These are phyloP conservation scores for Adansonia gregorii DNA, from an alignment of 441 rosid genomes.

Conservation along the genomic window DNA sequence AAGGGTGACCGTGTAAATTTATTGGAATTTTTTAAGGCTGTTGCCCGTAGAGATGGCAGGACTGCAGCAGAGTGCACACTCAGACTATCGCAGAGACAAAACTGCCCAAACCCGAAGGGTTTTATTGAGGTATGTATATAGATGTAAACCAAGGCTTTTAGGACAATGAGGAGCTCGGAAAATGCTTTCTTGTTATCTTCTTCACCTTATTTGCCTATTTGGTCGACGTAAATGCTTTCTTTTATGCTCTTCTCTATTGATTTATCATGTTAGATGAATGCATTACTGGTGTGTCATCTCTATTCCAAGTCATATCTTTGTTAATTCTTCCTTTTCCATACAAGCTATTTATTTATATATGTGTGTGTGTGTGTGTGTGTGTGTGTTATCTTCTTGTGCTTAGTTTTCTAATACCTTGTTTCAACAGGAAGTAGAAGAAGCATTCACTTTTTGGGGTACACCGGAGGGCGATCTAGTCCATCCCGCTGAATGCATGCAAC, in stretches of 20 bases:
- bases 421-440: constrained; percentile 86
- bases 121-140: constrained; percentile 67
- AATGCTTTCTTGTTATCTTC: not conserved
- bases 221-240: not conserved
- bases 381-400: not conserved
- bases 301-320: not conserved
- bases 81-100: constrained; percentile 80
- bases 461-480: constrained; percentile 89
- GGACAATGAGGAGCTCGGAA: not conserved
- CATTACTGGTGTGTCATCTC: not conserved
- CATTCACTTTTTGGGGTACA: constrained; percentile 95
- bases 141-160: constrained; percentile 48
- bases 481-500: constrained; percentile 98
- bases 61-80: constrained; percentile 88
- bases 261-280: not conserved
- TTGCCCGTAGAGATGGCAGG: constrained; percentile 91
- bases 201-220: not conserved
- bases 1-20: constrained; percentile 80
- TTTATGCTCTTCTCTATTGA: not conserved
- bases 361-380: not conserved
- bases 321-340: not conserved
- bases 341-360: not conserved
- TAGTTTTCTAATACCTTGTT: constrained; percentile 24
- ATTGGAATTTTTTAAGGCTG: constrained; percentile 89
- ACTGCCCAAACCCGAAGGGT: constrained; percentile 91